A percentile compares a stretch with the other conserved stretches of the same genome.
Conservation (phyloP, 2,329 filamentous ascomycete genomes). For the Hortaea werneckii region DNA sequence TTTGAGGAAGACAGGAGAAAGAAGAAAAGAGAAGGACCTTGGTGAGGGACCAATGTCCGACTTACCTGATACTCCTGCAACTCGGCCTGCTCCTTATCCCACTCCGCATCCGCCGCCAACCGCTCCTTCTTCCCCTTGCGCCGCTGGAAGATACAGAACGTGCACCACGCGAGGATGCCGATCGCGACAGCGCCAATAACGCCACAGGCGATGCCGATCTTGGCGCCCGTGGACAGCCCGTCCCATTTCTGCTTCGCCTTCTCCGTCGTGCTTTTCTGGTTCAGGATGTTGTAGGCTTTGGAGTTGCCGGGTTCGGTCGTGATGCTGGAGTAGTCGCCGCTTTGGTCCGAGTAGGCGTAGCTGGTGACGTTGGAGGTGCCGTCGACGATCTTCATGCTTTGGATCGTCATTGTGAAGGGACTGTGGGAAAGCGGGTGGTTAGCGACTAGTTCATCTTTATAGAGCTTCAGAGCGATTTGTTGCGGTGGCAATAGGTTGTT, state of each 20-base stretch:
- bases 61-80: conserved; percentile 18
- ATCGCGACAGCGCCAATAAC: conserved; percentile 33
- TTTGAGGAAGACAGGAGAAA: too few species aligned
- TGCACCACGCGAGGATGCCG: conserved; percentile 23
- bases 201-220: conserved; percentile 38
- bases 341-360: conserved; percentile 32
- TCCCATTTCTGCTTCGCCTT: conserved; percentile 33
- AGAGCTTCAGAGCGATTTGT: too few species aligned
- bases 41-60: not conserved
- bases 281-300: conserved; percentile 17
- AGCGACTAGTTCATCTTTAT: not conserved
- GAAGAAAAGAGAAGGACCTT: too few species aligned
- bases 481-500: too few species aligned
- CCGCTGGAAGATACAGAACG: conserved; percentile 43
- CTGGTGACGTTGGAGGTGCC: conserved; percentile 24
- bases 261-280: conserved; percentile 34
- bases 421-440: conserved; percentile 6
- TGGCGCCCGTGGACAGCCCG: conserved; percentile 35
- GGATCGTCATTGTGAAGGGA: conserved; percentile 27
- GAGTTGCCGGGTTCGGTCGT: conserved; percentile 28
- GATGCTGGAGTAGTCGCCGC: conserved; percentile 35
- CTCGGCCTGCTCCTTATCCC: conserved; percentile 31
- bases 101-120: conserved; percentile 38
- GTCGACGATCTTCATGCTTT: conserved; percentile 26
- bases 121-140: conserved; percentile 40